phyloP scores from a whole-genome alignment of 1,284 basidiomycete species.

The Cerioporus squamosus region DNA sequence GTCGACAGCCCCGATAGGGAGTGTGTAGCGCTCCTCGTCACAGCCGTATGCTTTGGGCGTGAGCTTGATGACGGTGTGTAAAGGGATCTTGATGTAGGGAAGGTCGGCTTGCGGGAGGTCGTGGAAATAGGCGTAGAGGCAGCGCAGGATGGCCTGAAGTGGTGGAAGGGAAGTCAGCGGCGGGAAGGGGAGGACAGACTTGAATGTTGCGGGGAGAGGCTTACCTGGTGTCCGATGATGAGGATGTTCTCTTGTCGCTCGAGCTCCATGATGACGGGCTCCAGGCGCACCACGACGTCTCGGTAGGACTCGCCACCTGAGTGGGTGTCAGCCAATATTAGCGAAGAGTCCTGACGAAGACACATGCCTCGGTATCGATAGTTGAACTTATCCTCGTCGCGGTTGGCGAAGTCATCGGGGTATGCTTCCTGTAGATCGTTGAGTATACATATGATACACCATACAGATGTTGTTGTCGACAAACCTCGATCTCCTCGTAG shows the following conservation, averaged over 20 bases:
- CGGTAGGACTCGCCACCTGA: constrained; percentile 91
- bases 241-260: constrained; percentile 98
- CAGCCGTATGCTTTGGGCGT: constrained; percentile 99
- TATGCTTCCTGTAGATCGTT: constrained; percentile 72
- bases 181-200: constrained; percentile 2
- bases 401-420: constrained; percentile 98
- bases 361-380: constrained; percentile 86
- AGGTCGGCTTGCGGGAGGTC: constrained; percentile 91
- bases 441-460: too few relatives aligned
- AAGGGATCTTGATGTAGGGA: constrained; percentile 96
- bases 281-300: constrained; percentile 94
- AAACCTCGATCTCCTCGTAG: constrained; percentile 96
- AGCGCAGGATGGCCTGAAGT: constrained; percentile 83
- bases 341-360: constrained; percentile 26
- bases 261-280: constrained; percentile 99
- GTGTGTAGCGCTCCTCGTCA: constrained; percentile 91
- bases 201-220: not conserved
- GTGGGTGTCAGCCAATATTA: not conserved
- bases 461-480: too few relatives aligned
- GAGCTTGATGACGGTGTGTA: constrained; percentile 98
- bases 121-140: constrained; percentile 93
- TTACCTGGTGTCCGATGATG: constrained; percentile 93
- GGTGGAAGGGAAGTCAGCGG: not conserved
- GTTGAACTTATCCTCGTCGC: constrained; percentile 99
- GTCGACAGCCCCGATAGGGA: constrained; percentile 91